Evolutionary conservation across 257 asterid species (phyloP).

Genomic region (Nicotiana attenuata): DNA sequence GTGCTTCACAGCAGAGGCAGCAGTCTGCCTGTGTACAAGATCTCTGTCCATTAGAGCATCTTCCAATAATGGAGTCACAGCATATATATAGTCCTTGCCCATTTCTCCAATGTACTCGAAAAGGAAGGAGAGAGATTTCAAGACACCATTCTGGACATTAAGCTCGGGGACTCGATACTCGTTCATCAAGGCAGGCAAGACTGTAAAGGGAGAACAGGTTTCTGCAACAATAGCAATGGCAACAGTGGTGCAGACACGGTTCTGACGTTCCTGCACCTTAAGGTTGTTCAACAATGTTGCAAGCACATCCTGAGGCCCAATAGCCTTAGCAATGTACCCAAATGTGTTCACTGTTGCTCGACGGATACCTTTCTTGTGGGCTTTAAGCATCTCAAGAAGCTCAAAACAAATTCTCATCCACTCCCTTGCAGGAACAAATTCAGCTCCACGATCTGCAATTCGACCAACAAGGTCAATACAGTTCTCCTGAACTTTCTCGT

Average conservation of each 20-base stretch:
- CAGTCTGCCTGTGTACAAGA: constrained; percentile 80
- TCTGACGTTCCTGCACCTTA: constrained; percentile 90
- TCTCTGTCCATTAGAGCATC: constrained; percentile 94
- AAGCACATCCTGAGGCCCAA: constrained; percentile 85
- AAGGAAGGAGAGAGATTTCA: constrained; percentile 76
- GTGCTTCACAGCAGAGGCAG: constrained; percentile 89
- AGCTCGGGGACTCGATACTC: constrained; percentile 91
- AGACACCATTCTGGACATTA: constrained; percentile 86
- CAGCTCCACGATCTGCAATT: constrained; percentile 92
- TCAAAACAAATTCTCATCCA: constrained; percentile 97
- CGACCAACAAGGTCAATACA: constrained; percentile 90
- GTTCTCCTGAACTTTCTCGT: constrained; percentile 89
- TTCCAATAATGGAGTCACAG: constrained; percentile 82
- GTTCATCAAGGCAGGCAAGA: constrained; percentile 82
- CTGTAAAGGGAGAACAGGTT: constrained; percentile 86
- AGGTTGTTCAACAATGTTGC: constrained; percentile 83
- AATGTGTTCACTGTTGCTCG: constrained; percentile 87
- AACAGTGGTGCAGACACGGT: constrained; percentile 92
- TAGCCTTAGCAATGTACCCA: constrained; percentile 87
- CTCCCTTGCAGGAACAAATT: constrained; percentile 88
- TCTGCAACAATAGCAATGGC: constrained; percentile 97
- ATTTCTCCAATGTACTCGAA: constrained; percentile 88
- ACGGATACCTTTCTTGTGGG: constrained; percentile 92
- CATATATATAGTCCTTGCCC: constrained; percentile 93
- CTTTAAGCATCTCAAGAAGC: constrained; percentile 95